A percentile compares a stretch with the other conserved stretches of the same genome.
These are phyloP conservation scores for Annulohypoxylon stygium DNA, from an alignment of 495 filamentous ascomycete genomes.

Conservation along the genomic window DNA sequence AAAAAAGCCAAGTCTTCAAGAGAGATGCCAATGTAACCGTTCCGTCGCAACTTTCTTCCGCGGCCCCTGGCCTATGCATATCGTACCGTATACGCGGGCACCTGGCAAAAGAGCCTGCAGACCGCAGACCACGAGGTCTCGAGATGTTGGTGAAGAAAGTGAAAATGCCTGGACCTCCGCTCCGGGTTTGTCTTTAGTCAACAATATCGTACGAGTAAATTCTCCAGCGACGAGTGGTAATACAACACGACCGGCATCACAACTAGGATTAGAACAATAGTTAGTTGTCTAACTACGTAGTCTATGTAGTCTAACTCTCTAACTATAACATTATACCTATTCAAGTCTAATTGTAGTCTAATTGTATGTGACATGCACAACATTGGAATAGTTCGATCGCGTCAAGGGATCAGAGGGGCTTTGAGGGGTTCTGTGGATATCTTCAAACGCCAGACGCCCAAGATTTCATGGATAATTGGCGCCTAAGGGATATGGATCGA, in stretches of 20 bases:
- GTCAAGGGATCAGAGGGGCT: not conserved
- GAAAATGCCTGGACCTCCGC: conserved; percentile 22
- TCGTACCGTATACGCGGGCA: conserved; percentile 8
- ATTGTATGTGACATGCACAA: conserved; percentile 7
- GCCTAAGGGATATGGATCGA: not conserved
- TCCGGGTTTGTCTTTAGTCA: conserved; percentile 5
- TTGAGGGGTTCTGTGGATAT: not conserved
- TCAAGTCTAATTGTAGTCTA: conserved; percentile 5
- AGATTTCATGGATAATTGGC: conserved; percentile 10
- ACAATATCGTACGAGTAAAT: conserved; percentile 17
- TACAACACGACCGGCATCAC: conserved; percentile 8
- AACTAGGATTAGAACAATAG: conserved; percentile 2
- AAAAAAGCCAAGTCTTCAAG: conserved; percentile 19
- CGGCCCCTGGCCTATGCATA: conserved; percentile 30
- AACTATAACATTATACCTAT: conserved; percentile 9
- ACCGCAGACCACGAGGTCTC: not conserved
- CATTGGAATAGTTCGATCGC: not conserved
- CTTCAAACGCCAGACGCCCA: not conserved
- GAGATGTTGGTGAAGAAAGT: conserved; percentile 1
- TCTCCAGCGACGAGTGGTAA: conserved; percentile 16
- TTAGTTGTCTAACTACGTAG: not conserved
- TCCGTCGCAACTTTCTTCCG: conserved; percentile 20
- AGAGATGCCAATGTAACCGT: conserved; percentile 26
- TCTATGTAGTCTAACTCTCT: not conserved
- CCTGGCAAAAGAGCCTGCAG: not conserved